These are phyloP conservation scores for Boletus edulis DNA, from an alignment of 768 basidiomycete genomes.

Conservation along the genomic window DNA sequence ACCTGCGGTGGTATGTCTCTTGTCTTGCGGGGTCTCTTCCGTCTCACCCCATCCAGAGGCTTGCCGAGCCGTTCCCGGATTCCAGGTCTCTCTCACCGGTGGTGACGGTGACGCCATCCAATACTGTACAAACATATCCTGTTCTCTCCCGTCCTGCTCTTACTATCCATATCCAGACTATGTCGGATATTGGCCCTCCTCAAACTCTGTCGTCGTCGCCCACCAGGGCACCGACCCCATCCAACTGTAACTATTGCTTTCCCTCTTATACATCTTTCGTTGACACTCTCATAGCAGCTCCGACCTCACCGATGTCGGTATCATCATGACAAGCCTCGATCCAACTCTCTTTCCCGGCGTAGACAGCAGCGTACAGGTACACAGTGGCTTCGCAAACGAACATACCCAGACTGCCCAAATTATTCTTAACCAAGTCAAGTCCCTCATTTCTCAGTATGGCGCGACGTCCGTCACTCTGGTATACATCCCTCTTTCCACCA, in stretches of 20 bases:
- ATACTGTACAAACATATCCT: slow-evolving; percentile 36
- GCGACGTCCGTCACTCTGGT: slow-evolving; percentile 43
- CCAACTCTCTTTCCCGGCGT: slow-evolving; percentile 55
- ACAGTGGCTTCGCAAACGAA: slow-evolving; percentile 51
- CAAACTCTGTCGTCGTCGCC: slow-evolving; percentile 54
- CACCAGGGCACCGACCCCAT: slow-evolving; percentile 63
- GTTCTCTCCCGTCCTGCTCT: neutral
- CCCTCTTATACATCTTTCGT: neutral
- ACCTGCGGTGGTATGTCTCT: slow-evolving; percentile 39
- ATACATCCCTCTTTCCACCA: slow-evolving; percentile 5
- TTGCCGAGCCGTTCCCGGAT: slow-evolving; percentile 43
- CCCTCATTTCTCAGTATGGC: slow-evolving; percentile 36
- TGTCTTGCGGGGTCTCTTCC: neutral
- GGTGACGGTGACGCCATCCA: slow-evolving; percentile 51
- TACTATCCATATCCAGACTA: slow-evolving; percentile 35
- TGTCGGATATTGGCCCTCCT: slow-evolving; percentile 53
- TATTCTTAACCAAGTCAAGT: slow-evolving; percentile 45
- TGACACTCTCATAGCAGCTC: slow-evolving; percentile 37
- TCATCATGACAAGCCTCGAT: slow-evolving; percentile 40
- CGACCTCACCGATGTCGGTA: slow-evolving; percentile 47
- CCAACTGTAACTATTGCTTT: slow-evolving; percentile 39
- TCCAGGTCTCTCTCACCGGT: slow-evolving; percentile 36
- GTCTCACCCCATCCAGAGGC: slow-evolving; percentile 17
- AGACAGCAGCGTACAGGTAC: slow-evolving; percentile 41
- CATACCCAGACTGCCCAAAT: slow-evolving; percentile 46